Base-by-base conservation (phyloP, 305 asterid genomes). In the Fraxinus greggii region DNA sequence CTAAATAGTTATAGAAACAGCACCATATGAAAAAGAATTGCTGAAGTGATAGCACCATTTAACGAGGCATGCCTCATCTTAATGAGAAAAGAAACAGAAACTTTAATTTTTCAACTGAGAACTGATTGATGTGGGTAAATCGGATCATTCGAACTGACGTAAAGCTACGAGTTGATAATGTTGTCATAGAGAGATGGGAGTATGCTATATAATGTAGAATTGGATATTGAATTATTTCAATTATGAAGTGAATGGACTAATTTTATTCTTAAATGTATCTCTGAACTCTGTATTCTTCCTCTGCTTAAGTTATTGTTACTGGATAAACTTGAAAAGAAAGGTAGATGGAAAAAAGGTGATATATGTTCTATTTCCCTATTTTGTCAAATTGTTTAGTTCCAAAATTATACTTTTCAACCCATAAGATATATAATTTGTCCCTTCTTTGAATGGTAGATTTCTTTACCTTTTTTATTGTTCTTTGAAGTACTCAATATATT, bases 341-440 rank as follows among this genome's bases (percentile, higher is more conserved):
- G 40, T 69, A 28, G 77, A 76, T 5, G 29, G 33, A 7, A 29
- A 75, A 40, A 28, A 40, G 36, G 26, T 56, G 45, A 69, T 23
- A 26, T 65, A 48, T 76, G 38, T 28, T 33, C 29, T 76, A 42
- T 65, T 81, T 67, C 51, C 42, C 77, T 10, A 65, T 40, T 80
- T 51, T 74, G 36, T 56, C 23, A 7, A 74, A 26, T 5, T n/a
- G 21, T 17, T 80, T 72, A 7, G 56, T 72, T 75, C 13, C 72
- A 6, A 21, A n/a, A 74, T 40, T 74, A 42, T 54, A 48, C 70
- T 48, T 54, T 56, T 61, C 79, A 19, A 56, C 12, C 17, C 67
- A 32, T 33, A 9, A 45, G 40, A 51, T 23, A 77, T 15, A 48
- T 33, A 42, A 61, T 21, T 70, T 63, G 76, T 13, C 80, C 78